Conservation (phyloP, 306 rosid genomes). For the Mucuna pruriens region DNA sequence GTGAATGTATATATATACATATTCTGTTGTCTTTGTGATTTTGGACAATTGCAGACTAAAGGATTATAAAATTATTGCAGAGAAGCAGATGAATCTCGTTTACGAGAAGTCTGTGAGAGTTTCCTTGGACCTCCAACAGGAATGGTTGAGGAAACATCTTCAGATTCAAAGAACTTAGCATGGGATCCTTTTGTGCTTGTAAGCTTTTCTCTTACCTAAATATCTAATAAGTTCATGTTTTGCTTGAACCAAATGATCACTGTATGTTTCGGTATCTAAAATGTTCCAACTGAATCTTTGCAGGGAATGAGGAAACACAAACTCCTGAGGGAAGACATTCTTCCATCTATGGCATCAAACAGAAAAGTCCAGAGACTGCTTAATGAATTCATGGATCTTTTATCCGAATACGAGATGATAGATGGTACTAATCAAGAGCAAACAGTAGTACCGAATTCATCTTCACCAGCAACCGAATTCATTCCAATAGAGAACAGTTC, state of each 20-base stretch:
- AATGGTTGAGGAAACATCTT: conserved; percentile 70
- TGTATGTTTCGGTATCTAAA: conserved; percentile 21
- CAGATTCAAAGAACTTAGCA: conserved; percentile 61
- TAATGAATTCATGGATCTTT: conserved; percentile 91
- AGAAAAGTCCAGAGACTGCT: conserved; percentile 96
- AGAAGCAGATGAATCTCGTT: conserved; percentile 96
- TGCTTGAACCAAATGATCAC: neutral
- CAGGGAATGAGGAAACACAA: conserved; percentile 96
- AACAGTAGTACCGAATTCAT: conserved; percentile 32
- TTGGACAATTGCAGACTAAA: conserved; percentile 35
- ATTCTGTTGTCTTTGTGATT: conserved; percentile 12
- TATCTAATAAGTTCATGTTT: neutral
- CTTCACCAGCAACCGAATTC: conserved; percentile 44
- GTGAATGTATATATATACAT: neutral
- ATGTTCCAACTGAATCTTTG: conserved; percentile 29
- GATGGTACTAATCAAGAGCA: conserved; percentile 52
- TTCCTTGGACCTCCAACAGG: conserved; percentile 99
- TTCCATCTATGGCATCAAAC: conserved; percentile 97
- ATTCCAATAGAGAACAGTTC: conserved; percentile 32
- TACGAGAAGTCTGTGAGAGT: conserved; percentile 94
- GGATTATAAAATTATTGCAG: conserved; percentile 57
- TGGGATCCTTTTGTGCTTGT: conserved; percentile 98
- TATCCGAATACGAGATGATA: conserved; percentile 69
- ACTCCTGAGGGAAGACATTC: conserved; percentile 90
- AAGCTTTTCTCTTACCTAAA: conserved; percentile 42